Conservation (phyloP, 768 basidiomycete genomes). For the Crassisporium funariophilum region DNA sequence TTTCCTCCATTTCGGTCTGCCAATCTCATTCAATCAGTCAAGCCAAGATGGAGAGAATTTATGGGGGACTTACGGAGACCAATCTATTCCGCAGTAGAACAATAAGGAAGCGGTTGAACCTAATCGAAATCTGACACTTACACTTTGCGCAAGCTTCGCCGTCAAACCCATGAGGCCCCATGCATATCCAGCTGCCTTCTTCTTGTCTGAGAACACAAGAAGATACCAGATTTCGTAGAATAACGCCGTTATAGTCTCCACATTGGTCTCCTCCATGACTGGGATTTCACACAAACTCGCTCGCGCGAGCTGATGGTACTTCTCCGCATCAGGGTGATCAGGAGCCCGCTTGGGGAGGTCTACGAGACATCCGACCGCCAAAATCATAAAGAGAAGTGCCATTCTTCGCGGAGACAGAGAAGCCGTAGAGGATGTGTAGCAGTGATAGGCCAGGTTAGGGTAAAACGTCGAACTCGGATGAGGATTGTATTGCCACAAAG, state of each 20-base stretch:
- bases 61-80: slow-evolving; percentile 52
- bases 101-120: slow-evolving; percentile 6
- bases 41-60: slow-evolving; percentile 1
- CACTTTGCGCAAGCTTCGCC: slow-evolving; percentile 63
- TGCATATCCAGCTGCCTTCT: slow-evolving; percentile 61
- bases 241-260: slow-evolving; percentile 59
- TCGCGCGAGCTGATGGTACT: slow-evolving; percentile 60
- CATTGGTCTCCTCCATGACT: slow-evolving; percentile 68
- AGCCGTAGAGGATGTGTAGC: slow-evolving; percentile 53
- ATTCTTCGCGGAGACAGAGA: slow-evolving; percentile 64
- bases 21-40: slow-evolving; percentile 1
- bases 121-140: slow-evolving; percentile 33
- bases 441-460: slow-evolving; percentile 65
- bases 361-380: slow-evolving; percentile 69
- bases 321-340: slow-evolving; percentile 57
- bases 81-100: slow-evolving; percentile 49
- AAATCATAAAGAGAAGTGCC: slow-evolving; percentile 67
- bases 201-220: slow-evolving; percentile 69
- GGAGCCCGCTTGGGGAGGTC: slow-evolving; percentile 50
- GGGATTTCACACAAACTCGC: slow-evolving; percentile 62
- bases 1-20: slow-evolving; percentile 66
- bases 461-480: slow-evolving; percentile 66
- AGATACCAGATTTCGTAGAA: slow-evolving; percentile 72
- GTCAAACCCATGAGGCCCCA: slow-evolving; percentile 61
- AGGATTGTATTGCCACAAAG: slow-evolving; percentile 74